phyloP scores from a whole-genome alignment of 2,329 filamentous ascomycete species.

The Fusarium sp. region DNA sequence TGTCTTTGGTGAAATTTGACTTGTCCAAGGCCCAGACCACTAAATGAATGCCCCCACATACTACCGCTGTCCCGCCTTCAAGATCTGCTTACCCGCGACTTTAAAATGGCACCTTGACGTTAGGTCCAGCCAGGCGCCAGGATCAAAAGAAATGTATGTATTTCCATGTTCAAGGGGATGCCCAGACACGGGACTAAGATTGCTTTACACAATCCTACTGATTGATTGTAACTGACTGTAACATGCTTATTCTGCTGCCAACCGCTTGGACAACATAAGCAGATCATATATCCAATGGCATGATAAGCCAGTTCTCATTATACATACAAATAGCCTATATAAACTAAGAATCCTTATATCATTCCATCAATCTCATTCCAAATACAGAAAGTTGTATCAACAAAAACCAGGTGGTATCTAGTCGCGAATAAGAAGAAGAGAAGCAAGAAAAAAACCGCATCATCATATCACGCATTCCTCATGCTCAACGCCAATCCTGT shows the following conservation, averaged over 20 bases:
- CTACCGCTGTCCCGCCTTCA: conserved; percentile 1
- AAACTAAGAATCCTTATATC: not conserved
- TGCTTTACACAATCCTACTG: too few relatives aligned
- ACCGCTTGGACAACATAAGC: not conserved
- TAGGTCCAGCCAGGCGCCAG: not conserved
- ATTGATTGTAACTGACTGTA: not conserved
- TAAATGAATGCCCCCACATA: not conserved
- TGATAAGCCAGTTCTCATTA: not conserved
- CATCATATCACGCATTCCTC: conserved; percentile 14
- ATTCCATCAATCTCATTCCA: conserved; percentile 15
- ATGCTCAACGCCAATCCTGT: conserved; percentile 26
- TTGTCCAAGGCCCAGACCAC: not conserved
- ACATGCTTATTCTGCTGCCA: not conserved
- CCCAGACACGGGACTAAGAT: not conserved
- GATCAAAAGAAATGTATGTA: not conserved
- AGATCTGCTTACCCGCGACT: conserved; percentile 16
- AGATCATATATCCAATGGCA: not conserved
- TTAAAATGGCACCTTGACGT: not conserved
- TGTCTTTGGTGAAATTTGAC: not conserved
- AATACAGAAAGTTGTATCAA: conserved; percentile 21
- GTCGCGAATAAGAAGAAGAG: conserved; percentile 27
- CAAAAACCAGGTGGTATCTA: conserved; percentile 42
- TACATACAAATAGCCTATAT: conserved; percentile 11
- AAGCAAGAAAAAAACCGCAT: conserved; percentile 2
- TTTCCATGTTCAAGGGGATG: not conserved